Evolutionary conservation across 441 rosid genomes (phyloP).

Genomic region (Arabidopsis lyrata): DNA sequence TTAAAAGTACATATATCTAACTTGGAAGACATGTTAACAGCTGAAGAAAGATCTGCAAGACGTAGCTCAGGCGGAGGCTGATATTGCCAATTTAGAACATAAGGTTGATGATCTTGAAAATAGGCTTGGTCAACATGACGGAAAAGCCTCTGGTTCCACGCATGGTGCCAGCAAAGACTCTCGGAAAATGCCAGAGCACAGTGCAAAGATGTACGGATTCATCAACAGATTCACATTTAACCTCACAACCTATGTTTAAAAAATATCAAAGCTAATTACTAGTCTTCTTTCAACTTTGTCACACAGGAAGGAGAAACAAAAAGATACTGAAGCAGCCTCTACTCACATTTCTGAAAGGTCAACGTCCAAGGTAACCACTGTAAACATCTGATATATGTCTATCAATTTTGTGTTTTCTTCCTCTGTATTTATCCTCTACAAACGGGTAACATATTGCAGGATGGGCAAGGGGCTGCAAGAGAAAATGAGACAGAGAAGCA

Average conservation of each 20-base stretch:
- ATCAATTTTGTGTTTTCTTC: neutral
- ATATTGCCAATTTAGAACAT: conserved; percentile 64
- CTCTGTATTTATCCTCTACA: conserved; percentile 21
- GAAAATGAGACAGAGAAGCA: conserved; percentile 50
- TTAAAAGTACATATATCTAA: conserved; percentile 41
- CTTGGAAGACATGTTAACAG: conserved; percentile 50
- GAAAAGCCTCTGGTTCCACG: conserved; percentile 45
- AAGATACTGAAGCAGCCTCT: conserved; percentile 50
- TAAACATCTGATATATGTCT: conserved; percentile 11
- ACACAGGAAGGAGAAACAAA: conserved; percentile 66
- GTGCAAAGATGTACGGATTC: conserved; percentile 57
- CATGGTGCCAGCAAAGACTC: conserved; percentile 36
- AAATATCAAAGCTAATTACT: conserved; percentile 21
- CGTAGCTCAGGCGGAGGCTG: conserved; percentile 69
- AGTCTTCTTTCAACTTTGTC: conserved; percentile 25
- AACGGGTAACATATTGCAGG: conserved; percentile 44
- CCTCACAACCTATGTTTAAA: conserved; percentile 4
- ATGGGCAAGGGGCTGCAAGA: conserved; percentile 45
- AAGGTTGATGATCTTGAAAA: conserved; percentile 68
- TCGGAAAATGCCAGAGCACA: conserved; percentile 41
- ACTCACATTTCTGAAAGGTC: conserved; percentile 52
- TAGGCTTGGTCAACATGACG: conserved; percentile 61
- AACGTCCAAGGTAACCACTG: conserved; percentile 61
- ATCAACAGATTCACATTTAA: conserved; percentile 10
- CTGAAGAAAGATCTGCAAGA: conserved; percentile 70